Evolutionary conservation across 2,329 filamentous ascomycete genomes (phyloP).

Genomic region (Didymella arachidicola): DNA sequence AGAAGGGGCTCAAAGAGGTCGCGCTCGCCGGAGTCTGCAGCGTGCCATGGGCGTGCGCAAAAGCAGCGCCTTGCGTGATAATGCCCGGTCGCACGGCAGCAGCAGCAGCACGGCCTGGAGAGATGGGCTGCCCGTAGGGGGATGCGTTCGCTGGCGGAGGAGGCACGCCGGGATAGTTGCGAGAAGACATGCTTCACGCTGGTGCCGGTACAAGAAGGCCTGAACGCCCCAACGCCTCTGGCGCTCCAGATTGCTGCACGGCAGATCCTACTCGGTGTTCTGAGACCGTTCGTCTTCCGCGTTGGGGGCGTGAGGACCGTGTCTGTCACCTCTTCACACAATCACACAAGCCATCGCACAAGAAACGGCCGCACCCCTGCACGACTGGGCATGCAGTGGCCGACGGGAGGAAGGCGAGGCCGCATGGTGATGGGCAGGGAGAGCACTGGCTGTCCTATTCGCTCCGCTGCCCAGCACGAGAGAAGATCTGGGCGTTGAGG

Average conservation of each 20-base stretch:
- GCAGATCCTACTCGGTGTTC: conserved; percentile 30
- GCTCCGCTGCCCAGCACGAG: conserved; percentile 26
- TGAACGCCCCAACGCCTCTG: conserved; percentile 42
- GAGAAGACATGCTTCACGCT: conserved; percentile 32
- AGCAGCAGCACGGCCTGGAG: conserved; percentile 13
- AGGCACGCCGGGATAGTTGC: conserved; percentile 34
- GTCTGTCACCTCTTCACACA: conserved; percentile 31
- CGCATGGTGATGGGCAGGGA: conserved; percentile 25
- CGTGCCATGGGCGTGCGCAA: conserved; percentile 49
- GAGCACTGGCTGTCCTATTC: conserved; percentile 25
- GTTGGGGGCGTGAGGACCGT: conserved; percentile 20
- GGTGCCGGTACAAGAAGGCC: conserved; percentile 22
- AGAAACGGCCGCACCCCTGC: conserved; percentile 20
- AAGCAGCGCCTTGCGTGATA: conserved; percentile 48
- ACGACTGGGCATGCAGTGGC: conserved; percentile 21
- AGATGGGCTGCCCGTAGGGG: conserved; percentile 15
- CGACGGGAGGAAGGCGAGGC: conserved; percentile 21
- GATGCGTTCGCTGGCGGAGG: conserved; percentile 45
- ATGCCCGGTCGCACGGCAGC: conserved; percentile 52
- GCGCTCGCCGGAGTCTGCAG: conserved; percentile 51
- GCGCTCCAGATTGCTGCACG: conserved; percentile 37
- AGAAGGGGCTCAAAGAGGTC: conserved; percentile 48
- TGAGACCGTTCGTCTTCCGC: conserved; percentile 19
- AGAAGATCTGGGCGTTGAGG: conserved; percentile 27
- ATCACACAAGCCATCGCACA: conserved; percentile 23